Base-by-base conservation (phyloP, 2,329 filamentous ascomycete genomes). In the Aspergillus felis region DNA sequence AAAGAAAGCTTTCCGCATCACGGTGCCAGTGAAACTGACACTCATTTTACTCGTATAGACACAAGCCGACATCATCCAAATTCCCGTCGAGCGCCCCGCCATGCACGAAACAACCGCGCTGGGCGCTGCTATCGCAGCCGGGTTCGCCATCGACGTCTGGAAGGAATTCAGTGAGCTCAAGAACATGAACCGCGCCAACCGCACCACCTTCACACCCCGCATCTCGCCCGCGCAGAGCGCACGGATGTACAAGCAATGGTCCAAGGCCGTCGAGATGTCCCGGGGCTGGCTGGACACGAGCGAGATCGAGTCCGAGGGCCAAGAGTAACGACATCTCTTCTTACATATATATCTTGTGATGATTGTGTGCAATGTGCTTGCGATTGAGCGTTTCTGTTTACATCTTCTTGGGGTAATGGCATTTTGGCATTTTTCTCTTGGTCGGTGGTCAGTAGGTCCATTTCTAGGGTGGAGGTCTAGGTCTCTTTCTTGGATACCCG, bases 21-120 rank as follows among this genome's bases (percentile, higher is more conserved):
- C 6, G 14, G 7, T n/a, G 14, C 14, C 14, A 50, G 44, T 44
- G 44, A 55, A 56, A 52, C 53, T 66, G 66, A 66, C 27, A 24
- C 49, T 32, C 35, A 22, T 7, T 7, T 38, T 52, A 27, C 22
- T 24, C 14, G 10, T 14, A 12, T 61, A 88, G 82, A 91, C 89
- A 4, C 92, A 96, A 82, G 88, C 92, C 61, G 88, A 96, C 76
- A 84, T 96, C 52, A 91, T 89, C 66, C 86, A 87, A 56, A 94
- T 96, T 64, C 88, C 87, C 28, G 89, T 96, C 59, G 86, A 92
- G 72, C 86, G 92, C 25, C 92, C 92, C 0, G 83, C 85, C 56
- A 96, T 96, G 92, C 87, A 90, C 57, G 92, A 96, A 78, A 95
- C 91, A 3, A 96, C 92, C 1, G 89, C 91, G 0, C 83, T 96